Percentiles rank a stretch among this genome's conserved stretches.
Evolutionary conservation across 331 rosid species (phyloP).

Genomic region (Stylosanthes scabra): DNA sequence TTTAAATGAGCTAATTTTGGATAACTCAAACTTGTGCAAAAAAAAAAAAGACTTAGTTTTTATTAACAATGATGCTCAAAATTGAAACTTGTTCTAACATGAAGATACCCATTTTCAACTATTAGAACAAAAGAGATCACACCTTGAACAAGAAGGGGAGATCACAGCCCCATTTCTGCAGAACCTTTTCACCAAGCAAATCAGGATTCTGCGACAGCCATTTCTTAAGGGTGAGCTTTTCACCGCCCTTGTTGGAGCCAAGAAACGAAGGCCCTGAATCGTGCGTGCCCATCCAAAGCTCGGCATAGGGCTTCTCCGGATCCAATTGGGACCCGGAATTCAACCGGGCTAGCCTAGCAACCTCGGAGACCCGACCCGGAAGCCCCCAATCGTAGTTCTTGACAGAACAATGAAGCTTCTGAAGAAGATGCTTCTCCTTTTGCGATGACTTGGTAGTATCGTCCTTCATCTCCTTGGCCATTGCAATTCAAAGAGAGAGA

Average conservation of each 20-base stretch:
- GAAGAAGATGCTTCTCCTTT: conserved; percentile 41
- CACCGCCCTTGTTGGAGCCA: conserved; percentile 44
- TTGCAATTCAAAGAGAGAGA: background rate
- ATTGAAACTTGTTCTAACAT: background rate
- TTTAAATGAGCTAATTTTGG: no score
- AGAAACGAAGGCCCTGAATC: conserved; percentile 88
- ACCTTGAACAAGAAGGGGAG: conserved; percentile 96
- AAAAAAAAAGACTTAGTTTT: background rate
- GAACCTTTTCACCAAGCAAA: conserved; percentile 72
- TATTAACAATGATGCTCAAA: conserved; percentile 3
- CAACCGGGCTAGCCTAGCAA: conserved; percentile 65
- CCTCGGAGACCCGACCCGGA: conserved; percentile 65
- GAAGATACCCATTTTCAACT: background rate
- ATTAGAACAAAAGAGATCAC: background rate
- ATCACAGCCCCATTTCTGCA: conserved; percentile 79
- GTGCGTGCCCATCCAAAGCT: conserved; percentile 97
- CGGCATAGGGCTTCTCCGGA: conserved; percentile 74
- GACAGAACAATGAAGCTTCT: conserved; percentile 67
- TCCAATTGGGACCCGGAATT: conserved; percentile 60
- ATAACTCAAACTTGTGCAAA: no score
- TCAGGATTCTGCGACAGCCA: conserved; percentile 77
- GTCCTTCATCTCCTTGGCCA: conserved; percentile 33
- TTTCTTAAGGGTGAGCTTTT: conserved; percentile 57
- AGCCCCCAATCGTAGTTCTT: conserved; percentile 91
- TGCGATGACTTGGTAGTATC: no score